A percentile compares a stretch with the other conserved stretches of the same genome.
phyloP scores from a whole-genome alignment of 768 basidiomycete genomes.

The Phallus indusiatus region DNA sequence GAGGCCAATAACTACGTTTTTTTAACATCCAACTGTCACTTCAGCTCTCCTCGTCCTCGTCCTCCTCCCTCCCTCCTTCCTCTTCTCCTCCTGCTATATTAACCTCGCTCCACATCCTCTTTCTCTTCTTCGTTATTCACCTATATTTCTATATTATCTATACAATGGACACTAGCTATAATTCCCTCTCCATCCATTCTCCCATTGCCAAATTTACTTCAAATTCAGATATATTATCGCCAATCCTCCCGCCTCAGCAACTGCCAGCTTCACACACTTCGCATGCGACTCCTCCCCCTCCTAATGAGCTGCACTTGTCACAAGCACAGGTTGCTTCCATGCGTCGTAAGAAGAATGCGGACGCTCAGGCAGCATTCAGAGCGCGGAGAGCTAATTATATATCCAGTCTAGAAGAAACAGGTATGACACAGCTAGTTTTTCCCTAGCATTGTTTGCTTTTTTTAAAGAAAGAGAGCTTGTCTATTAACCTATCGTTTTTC shows the following conservation, averaged over 20 bases:
- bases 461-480: neutral
- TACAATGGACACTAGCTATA: conserved; percentile 18
- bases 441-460: conserved; percentile 24
- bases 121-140: conserved; percentile 18
- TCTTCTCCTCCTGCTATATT: conserved; percentile 16
- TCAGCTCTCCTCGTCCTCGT: conserved; percentile 17
- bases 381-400: conserved; percentile 69
- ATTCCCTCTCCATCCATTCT: conserved; percentile 23
- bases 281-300: conserved; percentile 35
- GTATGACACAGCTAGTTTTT: conserved; percentile 20
- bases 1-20: conserved; percentile 13
- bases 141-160: conserved; percentile 13
- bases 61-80: conserved; percentile 12
- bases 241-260: conserved; percentile 25
- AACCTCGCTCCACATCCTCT: conserved; percentile 35
- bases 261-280: conserved; percentile 48
- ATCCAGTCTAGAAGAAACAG: conserved; percentile 77
- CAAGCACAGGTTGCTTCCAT: conserved; percentile 10
- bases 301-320: conserved; percentile 33
- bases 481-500: neutral
- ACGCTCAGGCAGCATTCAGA: conserved; percentile 74
- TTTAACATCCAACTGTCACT: conserved; percentile 32
- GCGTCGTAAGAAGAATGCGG: conserved; percentile 62
- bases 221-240: conserved; percentile 22
- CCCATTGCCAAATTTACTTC: conserved; percentile 14